Conservation (phyloP, 495 filamentous ascomycete genomes). For the Bathelium albidoporum region DNA sequence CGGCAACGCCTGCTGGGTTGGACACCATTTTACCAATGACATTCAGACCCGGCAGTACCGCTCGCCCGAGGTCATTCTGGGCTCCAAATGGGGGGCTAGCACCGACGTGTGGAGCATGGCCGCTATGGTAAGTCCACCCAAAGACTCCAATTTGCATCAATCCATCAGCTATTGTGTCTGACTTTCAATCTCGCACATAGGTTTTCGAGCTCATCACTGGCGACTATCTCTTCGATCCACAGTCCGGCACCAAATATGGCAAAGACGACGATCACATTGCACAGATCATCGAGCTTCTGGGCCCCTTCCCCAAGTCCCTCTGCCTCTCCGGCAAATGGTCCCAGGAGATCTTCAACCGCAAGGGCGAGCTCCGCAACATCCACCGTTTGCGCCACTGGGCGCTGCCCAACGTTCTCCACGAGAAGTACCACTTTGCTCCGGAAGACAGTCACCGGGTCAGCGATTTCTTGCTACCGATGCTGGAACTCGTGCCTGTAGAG, state of each 20-base stretch:
- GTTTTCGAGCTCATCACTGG: constrained; percentile 96
- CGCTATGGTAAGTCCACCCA: constrained; percentile 63
- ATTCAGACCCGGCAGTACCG: constrained; percentile 98
- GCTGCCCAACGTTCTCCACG: constrained; percentile 79
- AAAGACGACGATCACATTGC: constrained; percentile 99
- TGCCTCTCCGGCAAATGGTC: constrained; percentile 91
- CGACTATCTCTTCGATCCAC: constrained; percentile 97
- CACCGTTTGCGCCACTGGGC: constrained; percentile 96
- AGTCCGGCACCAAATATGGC: constrained; percentile 97
- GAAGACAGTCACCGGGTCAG: constrained; percentile 68
- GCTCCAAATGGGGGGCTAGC: constrained; percentile 95
- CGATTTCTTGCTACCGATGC: constrained; percentile 85
- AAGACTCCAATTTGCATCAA: neutral
- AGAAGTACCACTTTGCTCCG: constrained; percentile 90
- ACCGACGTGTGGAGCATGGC: constrained; percentile 99
- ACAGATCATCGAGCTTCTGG: constrained; percentile 96
- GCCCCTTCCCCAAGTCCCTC: constrained; percentile 83
- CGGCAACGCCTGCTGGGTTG: constrained; percentile 97
- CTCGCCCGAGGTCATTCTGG: constrained; percentile 93
- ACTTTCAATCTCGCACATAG: too few relatives aligned
- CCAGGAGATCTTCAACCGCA: constrained; percentile 97
- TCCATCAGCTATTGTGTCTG: too few relatives aligned
- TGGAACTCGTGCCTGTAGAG: constrained; percentile 76
- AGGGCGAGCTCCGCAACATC: constrained; percentile 95
- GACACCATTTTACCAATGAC: constrained; percentile 98